Percentiles rank a stretch among this genome's conserved stretches.
Evolutionary conservation across 768 basidiomycete species (phyloP).

Genomic region (Phanerochaete carnosa): DNA sequence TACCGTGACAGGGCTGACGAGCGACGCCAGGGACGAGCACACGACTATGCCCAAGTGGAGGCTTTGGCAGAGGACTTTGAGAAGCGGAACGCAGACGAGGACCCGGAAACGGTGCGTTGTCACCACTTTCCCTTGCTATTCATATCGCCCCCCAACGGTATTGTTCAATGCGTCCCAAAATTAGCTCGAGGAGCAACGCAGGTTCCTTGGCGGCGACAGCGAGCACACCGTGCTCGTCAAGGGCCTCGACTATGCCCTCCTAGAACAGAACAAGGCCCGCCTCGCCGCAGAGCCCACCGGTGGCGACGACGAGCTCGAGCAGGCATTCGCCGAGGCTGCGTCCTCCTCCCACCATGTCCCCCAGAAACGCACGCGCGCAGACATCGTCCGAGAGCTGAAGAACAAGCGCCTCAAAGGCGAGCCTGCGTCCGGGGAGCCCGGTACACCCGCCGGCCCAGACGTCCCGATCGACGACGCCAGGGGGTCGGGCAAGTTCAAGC

Average conservation of each 20-base stretch:
- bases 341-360: slow-evolving; percentile 34
- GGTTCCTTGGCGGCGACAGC: slow-evolving; percentile 81
- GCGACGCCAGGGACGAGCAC: slow-evolving; percentile 58
- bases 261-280: slow-evolving; percentile 81
- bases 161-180: background rate
- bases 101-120: slow-evolving; percentile 58
- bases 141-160: background rate
- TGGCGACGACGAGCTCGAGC: slow-evolving; percentile 81
- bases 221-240: slow-evolving; percentile 87
- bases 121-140: background rate
- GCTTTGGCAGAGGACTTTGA: slow-evolving; percentile 83
- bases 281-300: slow-evolving; percentile 45
- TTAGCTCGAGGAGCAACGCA: slow-evolving; percentile 71
- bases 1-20: slow-evolving; percentile 81
- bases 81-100: slow-evolving; percentile 48
- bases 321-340: slow-evolving; percentile 53
- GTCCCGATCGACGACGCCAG: slow-evolving; percentile 34
- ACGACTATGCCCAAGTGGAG: slow-evolving; percentile 81
- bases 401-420: slow-evolving; percentile 45
- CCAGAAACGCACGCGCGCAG: slow-evolving; percentile 76
- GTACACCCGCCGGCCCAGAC: slow-evolving; percentile 17
- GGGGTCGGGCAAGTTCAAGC: slow-evolving; percentile 43
- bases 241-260: slow-evolving; percentile 82
- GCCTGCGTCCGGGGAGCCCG: slow-evolving; percentile 3
- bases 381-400: slow-evolving; percentile 72